These are phyloP conservation scores for Aspergillus sp. DNA, from an alignment of 2,329 filamentous ascomycete genomes.

Conservation along the genomic window DNA sequence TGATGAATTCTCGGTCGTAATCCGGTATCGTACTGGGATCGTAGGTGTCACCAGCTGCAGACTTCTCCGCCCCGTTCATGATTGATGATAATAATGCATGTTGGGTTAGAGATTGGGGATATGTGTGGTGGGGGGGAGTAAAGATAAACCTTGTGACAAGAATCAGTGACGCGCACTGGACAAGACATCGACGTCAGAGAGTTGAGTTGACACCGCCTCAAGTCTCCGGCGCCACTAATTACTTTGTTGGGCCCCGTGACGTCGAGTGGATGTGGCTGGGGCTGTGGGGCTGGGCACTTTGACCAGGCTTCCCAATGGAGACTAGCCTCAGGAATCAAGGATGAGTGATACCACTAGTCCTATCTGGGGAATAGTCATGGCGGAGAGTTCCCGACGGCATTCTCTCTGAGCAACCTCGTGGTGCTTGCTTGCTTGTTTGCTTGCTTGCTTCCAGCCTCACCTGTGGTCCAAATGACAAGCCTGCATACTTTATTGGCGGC, in stretches of 20 bases:
- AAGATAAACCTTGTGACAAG: neutral
- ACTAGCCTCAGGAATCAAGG: neutral
- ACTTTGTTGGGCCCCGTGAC: neutral
- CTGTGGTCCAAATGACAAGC: neutral
- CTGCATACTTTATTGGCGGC: too few relatives aligned
- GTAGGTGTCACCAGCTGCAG: constrained; percentile 56
- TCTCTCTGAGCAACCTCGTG: too few relatives aligned
- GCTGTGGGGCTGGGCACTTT: neutral
- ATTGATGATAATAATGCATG: constrained; percentile 27
- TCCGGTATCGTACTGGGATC: constrained; percentile 75
- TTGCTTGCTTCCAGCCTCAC: neutral
- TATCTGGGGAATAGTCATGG: neutral
- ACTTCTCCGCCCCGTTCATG: constrained; percentile 35
- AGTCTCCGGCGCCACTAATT: too few relatives aligned
- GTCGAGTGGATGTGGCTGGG: neutral
- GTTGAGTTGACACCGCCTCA: neutral
- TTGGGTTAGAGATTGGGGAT: constrained; percentile 10
- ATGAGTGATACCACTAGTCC: too few relatives aligned
- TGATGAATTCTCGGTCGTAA: constrained; percentile 74
- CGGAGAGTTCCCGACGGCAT: neutral
- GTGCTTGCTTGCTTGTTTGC: too few relatives aligned
- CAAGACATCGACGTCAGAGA: constrained; percentile 18
- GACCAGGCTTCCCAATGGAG: neutral
- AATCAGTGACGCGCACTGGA: constrained; percentile 11
- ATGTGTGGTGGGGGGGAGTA: neutral